A percentile compares a stretch with the other conserved stretches of the same genome.
These are phyloP conservation scores for Mucor mucedo DNA, from an alignment of 371 early-diverging fungal genomes.

Conservation along the genomic window DNA sequence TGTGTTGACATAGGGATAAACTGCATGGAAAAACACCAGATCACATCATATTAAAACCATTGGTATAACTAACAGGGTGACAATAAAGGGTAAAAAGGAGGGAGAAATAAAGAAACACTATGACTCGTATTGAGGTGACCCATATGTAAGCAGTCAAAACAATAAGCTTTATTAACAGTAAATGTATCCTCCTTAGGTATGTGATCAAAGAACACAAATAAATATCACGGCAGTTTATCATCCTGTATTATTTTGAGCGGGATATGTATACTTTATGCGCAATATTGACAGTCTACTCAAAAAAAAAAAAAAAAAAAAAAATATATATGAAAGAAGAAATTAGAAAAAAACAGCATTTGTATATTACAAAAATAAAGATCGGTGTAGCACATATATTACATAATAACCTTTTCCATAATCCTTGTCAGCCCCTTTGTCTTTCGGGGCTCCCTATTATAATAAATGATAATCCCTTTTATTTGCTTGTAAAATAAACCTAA, in stretches of 20 bases:
- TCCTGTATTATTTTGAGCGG: constrained; percentile 1
- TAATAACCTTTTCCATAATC: neutral
- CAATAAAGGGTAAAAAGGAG: neutral
- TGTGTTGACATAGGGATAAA: constrained; percentile 23
- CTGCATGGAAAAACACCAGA: constrained; percentile 8
- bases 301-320: neutral
- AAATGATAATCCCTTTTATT: neutral
- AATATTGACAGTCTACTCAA: neutral
- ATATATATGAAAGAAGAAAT: neutral
- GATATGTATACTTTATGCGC: neutral
- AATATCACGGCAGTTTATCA: neutral
- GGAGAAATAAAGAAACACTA: neutral
- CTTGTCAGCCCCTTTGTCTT: neutral
- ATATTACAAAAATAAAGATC: neutral
- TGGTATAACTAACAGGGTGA: neutral
- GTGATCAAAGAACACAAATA: neutral
- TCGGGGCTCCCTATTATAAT: neutral
- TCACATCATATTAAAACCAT: constrained; percentile 9
- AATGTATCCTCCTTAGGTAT: neutral
- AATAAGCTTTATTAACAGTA: constrained; percentile 3
- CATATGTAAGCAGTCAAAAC: neutral
- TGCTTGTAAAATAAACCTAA: constrained; percentile 3
- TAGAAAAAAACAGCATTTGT: neutral
- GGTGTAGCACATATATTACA: neutral
- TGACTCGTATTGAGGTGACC: neutral